These are phyloP conservation scores for Epichloe gansuensis DNA, from an alignment of 2,329 filamentous ascomycete species.

Conservation along the genomic window DNA sequence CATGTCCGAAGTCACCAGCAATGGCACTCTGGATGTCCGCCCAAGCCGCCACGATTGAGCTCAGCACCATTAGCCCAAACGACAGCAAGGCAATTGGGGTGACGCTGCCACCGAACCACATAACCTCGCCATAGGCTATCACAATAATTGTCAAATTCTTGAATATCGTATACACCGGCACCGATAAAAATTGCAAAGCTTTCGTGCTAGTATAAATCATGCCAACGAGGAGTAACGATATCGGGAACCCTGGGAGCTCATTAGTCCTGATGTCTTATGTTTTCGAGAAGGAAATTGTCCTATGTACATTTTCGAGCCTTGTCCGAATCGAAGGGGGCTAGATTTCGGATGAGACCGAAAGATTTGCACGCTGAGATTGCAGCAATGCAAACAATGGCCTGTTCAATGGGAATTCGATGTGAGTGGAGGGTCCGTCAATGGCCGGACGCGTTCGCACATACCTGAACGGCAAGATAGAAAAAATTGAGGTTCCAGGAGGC, in stretches of 20 bases:
- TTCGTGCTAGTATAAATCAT: constrained; percentile 99
- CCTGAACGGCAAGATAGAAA: constrained; percentile 85
- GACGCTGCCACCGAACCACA: constrained; percentile 94
- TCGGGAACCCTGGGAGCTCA: constrained; percentile 65
- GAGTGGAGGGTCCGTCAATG: background rate
- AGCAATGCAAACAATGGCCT: constrained; percentile 81
- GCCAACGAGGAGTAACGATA: constrained; percentile 87
- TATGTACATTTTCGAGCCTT: constrained; percentile 82
- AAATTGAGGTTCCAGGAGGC: constrained; percentile 91
- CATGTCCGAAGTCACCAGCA: constrained; percentile 40
- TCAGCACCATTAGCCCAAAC: constrained; percentile 92
- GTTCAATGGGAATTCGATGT: constrained; percentile 8
- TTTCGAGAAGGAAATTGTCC: background rate
- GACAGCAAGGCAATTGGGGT: constrained; percentile 79
- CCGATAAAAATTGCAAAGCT: constrained; percentile 89
- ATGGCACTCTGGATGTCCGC: constrained; percentile 86
- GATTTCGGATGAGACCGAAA: constrained; percentile 66
- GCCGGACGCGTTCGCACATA: constrained; percentile 30
- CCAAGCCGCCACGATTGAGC: constrained; percentile 91
- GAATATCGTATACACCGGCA: constrained; percentile 98
- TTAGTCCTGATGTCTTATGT: background rate
- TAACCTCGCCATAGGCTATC: constrained; percentile 93
- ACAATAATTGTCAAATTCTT: constrained; percentile 99
- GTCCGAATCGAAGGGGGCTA: constrained; percentile 68
- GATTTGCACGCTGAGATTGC: constrained; percentile 77